Evolutionary conservation across 768 basidiomycete species (phyloP), one percentile per base, ranked within the genome.

Genomic region (Hortiboletus campestris): DNA sequence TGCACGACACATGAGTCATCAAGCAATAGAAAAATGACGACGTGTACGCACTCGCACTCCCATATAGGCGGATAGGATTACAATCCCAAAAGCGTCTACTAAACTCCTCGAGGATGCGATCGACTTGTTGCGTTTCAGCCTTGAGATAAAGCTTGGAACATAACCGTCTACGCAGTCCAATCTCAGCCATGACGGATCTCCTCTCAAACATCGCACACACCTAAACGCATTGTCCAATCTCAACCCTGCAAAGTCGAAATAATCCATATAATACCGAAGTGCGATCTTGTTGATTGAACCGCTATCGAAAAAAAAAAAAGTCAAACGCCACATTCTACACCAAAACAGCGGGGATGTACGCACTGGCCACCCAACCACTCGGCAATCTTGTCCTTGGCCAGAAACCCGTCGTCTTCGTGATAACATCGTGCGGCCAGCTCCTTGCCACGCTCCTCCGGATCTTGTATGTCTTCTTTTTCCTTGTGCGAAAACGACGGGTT

Each of bases 111-210:
- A 99, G 79, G 58, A 99, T 98, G 41, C 97, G 86, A 70, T 98
- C 97, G 41, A 99, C 89, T 74, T 98, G 95, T 67, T 99, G 97
- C 0, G 96, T 96, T 72, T 99, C 97, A 2, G 86, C 97, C 71
- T 94, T 95, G 56, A 99, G 81, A 69, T 83, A 98, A 2, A 99
- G 80, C 69, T 96, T 97, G 13, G 86, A 86, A 68, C 95, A 98
- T 12, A 99, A 75, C 22, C 86, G 86, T 58, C 95, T 94, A 16
- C 38, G 1, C 10, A 19, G 25, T 20, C 34, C 39, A 16, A 17
- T 13, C 2, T 56, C 36, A 55, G 39, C 7, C 42, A 20, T 16
- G 35, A 28, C 13, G 13, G 22, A 8, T 19, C 16, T 2, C 20
- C 36, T 16, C 47, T 16, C 49, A 22, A 25, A 28, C 32, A 20